phyloP scores from a whole-genome alignment of 257 asterid genomes.

The Penstemon barbatus region DNA sequence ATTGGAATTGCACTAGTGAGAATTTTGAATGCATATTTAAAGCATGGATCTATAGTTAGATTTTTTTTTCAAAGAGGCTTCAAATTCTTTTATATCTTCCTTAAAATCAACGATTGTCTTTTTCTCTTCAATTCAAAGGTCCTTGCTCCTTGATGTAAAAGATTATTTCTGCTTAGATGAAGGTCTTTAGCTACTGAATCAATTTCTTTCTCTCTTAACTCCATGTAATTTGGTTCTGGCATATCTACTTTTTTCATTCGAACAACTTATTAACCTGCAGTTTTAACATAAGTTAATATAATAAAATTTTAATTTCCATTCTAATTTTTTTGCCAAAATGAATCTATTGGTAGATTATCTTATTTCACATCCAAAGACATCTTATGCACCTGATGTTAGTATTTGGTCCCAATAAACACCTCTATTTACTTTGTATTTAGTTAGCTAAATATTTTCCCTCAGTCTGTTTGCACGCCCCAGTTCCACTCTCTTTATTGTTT shows the following conservation, averaged over 20 bases:
- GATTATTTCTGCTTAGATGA: conserved; percentile 23
- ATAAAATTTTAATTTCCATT: background rate
- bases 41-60: conserved; percentile 63
- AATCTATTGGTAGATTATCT: background rate
- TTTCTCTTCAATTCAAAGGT: conserved; percentile 29
- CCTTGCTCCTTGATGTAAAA: conserved; percentile 19
- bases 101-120: conserved; percentile 23
- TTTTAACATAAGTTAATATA: background rate
- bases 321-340: background rate
- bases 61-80: conserved; percentile 37
- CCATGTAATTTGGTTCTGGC: background rate
- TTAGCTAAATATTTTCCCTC: conserved; percentile 19
- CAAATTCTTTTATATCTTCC: conserved; percentile 28
- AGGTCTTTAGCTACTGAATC: conserved; percentile 18
- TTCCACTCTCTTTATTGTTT: conserved; percentile 16
- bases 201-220: conserved; percentile 9
- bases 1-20: background rate
- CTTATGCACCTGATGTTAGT: conserved; percentile 37
- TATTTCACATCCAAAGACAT: background rate
- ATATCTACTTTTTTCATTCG: conserved; percentile 17
- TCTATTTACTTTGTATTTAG: conserved; percentile 26
- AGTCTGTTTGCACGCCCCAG: background rate
- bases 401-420: conserved; percentile 24
- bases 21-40: conserved; percentile 47
- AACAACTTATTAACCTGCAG: conserved; percentile 31